Base-by-base conservation (phyloP, 345 rosid genomes). In the Hypericum androsaemum region DNA sequence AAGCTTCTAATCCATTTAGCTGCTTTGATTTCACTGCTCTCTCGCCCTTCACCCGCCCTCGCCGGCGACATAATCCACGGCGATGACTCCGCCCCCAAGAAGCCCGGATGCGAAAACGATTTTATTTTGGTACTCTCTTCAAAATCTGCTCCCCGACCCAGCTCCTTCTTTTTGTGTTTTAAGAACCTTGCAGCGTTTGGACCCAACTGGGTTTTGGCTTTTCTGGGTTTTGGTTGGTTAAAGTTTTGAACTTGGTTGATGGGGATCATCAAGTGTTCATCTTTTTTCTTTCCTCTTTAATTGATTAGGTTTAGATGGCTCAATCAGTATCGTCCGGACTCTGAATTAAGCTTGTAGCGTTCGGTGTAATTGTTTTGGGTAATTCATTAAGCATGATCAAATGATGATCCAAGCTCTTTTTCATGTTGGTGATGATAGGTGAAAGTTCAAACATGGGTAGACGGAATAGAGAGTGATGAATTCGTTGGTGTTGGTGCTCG, bases 21-120 rank as follows among this genome's bases (percentile, higher is more conserved):
- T 7, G 58, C 75, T 57, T 56, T 77, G 69, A 67, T 88, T 71
- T 72, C 65, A 48, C 73, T 92, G 57, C 45, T 61, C 56, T 69
- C 59, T 72, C 57, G 16, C 22, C 70, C 75, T 1, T 74, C 62
- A 65, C 47, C 76, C 2, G 95, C 75, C 35, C 43, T 57, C 12
- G 90, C 97, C 44, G 94, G 99, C 12, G 99, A 88, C 66, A 88
- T 88, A 37, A 95, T 88, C 32, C 95, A 92, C 54, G 87, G 81
- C n/a, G 97, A 92, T 60, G 75, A 83, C 61, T 66, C 42, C 54
- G 82, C 95, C 66, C 99, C 99, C 10, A 88, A 88, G 83, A 83
- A 83, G 77, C 97, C 99, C 12, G 95, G 99, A n/a, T 92, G 99
- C 61, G 94, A 78, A 57, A 92, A 92, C 71, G 90, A 92, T 73